These are phyloP conservation scores for Fusarium mangiferae DNA, from an alignment of 2,329 filamentous ascomycete species.

Conservation along the genomic window DNA sequence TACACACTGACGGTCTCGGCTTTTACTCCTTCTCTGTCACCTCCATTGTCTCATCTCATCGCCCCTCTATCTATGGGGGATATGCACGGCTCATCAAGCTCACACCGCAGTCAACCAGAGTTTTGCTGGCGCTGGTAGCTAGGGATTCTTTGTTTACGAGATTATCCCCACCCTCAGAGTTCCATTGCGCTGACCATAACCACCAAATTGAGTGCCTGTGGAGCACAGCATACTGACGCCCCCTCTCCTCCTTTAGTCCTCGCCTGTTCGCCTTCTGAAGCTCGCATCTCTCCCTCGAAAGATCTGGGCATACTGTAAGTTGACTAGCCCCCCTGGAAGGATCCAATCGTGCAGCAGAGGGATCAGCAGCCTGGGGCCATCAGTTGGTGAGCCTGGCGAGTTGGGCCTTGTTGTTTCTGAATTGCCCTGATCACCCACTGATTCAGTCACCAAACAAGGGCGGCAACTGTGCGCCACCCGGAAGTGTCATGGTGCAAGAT, in stretches of 20 bases:
- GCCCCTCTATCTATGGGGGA: constrained; percentile 7
- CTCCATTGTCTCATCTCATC: constrained; percentile 22
- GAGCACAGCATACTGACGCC: constrained; percentile 16
- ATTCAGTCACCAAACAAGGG: constrained; percentile 41
- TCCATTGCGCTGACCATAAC: constrained; percentile 35
- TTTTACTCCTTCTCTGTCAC: constrained; percentile 10
- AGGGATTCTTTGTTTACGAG: constrained; percentile 19
- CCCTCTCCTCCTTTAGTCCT: neutral
- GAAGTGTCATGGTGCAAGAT: constrained; percentile 13
- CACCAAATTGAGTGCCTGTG: constrained; percentile 21
- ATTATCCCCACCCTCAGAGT: constrained; percentile 32
- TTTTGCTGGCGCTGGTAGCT: constrained; percentile 8
- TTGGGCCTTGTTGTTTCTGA: constrained; percentile 27
- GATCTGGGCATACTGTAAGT: constrained; percentile 14
- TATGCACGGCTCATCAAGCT: constrained; percentile 10
- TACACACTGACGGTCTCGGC: constrained; percentile 16
- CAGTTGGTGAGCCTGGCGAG: constrained; percentile 13
- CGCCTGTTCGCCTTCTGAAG: neutral
- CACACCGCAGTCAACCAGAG: constrained; percentile 4
- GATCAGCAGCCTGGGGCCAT: constrained; percentile 23
- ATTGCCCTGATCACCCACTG: constrained; percentile 38
- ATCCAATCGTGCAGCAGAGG: constrained; percentile 7
- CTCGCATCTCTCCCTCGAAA: constrained; percentile 23
- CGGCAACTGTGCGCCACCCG: constrained; percentile 38
- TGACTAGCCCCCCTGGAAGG: constrained; percentile 23